These are phyloP conservation scores for Cyphellophora europaea DNA, from an alignment of 2,329 filamentous ascomycete species.

Conservation along the genomic window DNA sequence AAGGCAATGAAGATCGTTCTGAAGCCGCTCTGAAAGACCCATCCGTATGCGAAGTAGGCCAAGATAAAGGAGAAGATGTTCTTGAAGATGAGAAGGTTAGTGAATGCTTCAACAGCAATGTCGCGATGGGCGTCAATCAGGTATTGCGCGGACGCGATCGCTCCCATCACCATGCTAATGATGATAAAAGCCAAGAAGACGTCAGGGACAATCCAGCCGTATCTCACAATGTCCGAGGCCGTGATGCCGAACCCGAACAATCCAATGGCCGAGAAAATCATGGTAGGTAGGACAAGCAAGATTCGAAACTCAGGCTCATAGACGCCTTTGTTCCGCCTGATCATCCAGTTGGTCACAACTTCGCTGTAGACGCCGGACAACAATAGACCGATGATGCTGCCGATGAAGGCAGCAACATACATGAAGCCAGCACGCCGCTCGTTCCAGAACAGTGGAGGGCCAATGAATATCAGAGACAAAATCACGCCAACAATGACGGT, in stretches of 20 bases:
- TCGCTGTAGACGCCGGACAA: constrained; percentile 69
- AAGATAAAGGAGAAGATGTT: constrained; percentile 85
- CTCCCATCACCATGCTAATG: constrained; percentile 83
- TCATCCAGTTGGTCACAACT: constrained; percentile 60
- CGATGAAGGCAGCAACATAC: constrained; percentile 78
- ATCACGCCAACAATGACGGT: constrained; percentile 86
- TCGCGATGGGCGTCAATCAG: constrained; percentile 91
- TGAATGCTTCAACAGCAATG: constrained; percentile 79
- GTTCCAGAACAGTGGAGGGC: constrained; percentile 70
- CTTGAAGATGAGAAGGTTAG: constrained; percentile 84
- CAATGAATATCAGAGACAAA: constrained; percentile 71
- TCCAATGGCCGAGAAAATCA: constrained; percentile 67
- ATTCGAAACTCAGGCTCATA: constrained; percentile 92
- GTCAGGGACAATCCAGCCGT: constrained; percentile 64
- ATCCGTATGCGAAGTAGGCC: constrained; percentile 76
- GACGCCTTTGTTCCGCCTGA: constrained; percentile 64
- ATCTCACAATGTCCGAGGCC: constrained; percentile 49
- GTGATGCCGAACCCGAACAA: constrained; percentile 79
- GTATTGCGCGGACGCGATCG: constrained; percentile 76
- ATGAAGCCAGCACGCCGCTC: constrained; percentile 77
- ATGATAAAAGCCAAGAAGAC: constrained; percentile 79
- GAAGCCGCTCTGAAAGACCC: constrained; percentile 57
- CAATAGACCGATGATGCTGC: constrained; percentile 67
- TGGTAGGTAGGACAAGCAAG: constrained; percentile 70
- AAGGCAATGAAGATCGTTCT: constrained; percentile 58